phyloP scores from a whole-genome alignment of 495 filamentous ascomycete species.

The Haplographium delicatum region DNA sequence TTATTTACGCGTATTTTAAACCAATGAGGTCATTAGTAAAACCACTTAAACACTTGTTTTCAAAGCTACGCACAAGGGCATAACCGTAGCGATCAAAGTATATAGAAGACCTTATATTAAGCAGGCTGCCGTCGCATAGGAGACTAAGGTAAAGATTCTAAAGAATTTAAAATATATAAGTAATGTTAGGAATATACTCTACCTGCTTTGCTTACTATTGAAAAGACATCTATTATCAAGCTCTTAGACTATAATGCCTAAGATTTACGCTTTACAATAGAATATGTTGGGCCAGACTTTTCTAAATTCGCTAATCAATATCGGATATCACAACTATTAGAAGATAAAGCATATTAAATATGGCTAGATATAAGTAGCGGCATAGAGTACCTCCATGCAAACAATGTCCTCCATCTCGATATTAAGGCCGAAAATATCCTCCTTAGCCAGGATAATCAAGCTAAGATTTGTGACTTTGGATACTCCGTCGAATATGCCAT shows the following conservation, averaged over 20 bases:
- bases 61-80: constrained; percentile 5
- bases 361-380: constrained; percentile 11
- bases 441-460: constrained; percentile 2
- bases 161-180: constrained; percentile 11
- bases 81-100: constrained; percentile 11
- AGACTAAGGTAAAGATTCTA: constrained; percentile 9
- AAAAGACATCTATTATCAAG: constrained; percentile 10
- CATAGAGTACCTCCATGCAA: constrained; percentile 8
- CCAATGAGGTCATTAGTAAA: constrained; percentile 8
- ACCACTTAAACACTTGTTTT: constrained; percentile 6
- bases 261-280: constrained; percentile 10
- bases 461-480: constrained; percentile 17
- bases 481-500: constrained; percentile 1
- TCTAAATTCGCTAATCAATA: constrained; percentile 3
- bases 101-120: constrained; percentile 3
- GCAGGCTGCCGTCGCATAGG: constrained; percentile 6
- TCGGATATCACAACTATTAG: constrained; percentile 2
- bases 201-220: not conserved
- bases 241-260: constrained; percentile 4
- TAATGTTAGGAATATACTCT: not conserved
- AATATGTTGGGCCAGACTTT: constrained; percentile 7
- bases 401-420: constrained; percentile 10
- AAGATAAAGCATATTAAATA: constrained; percentile 8
- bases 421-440: constrained; percentile 14
- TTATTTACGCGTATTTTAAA: no score